Evolutionary conservation across 169 alveolate species (phyloP).

Genomic region (Cryptosporidium muris): DNA sequence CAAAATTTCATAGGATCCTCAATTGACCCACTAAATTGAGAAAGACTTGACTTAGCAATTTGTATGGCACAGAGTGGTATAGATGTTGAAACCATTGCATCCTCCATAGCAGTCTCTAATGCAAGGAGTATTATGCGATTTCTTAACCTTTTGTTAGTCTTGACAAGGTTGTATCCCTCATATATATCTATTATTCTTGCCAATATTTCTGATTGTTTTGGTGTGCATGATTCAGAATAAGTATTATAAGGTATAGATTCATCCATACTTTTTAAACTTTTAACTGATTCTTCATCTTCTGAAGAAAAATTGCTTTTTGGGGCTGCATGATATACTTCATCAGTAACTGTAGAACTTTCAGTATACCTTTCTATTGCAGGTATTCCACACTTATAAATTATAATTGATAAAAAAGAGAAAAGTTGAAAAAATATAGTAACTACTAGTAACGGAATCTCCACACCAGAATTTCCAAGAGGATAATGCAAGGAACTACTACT

Average conservation of each 20-base stretch:
- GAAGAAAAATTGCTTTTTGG: not conserved
- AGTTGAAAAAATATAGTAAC: slow-evolving; percentile 11
- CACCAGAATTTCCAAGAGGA: slow-evolving; percentile 2
- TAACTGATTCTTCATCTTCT: not conserved
- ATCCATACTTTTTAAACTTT: not conserved
- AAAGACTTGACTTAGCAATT: not conserved
- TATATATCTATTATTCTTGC: not conserved
- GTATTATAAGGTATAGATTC: too few relatives aligned
- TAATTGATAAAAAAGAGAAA: slow-evolving; percentile 15
- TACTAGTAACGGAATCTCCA: slow-evolving; percentile 14
- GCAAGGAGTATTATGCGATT: slow-evolving; percentile 71
- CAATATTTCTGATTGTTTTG: not conserved
- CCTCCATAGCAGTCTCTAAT: slow-evolving; percentile 76
- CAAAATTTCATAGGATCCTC: not conserved
- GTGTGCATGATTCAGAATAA: not conserved
- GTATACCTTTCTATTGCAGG: not conserved
- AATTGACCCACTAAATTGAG: not conserved
- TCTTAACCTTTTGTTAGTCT: not conserved
- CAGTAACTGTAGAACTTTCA: not conserved
- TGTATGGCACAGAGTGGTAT: slow-evolving; percentile 66
- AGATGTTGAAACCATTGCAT: slow-evolving; percentile 73
- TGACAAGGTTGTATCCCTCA: not conserved
- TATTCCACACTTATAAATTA: slow-evolving; percentile 24
- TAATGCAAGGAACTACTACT: not conserved
- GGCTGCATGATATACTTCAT: not conserved